Evolutionary conservation across 1,284 basidiomycete species (phyloP).

Genomic region (Baeospora myosura): DNA sequence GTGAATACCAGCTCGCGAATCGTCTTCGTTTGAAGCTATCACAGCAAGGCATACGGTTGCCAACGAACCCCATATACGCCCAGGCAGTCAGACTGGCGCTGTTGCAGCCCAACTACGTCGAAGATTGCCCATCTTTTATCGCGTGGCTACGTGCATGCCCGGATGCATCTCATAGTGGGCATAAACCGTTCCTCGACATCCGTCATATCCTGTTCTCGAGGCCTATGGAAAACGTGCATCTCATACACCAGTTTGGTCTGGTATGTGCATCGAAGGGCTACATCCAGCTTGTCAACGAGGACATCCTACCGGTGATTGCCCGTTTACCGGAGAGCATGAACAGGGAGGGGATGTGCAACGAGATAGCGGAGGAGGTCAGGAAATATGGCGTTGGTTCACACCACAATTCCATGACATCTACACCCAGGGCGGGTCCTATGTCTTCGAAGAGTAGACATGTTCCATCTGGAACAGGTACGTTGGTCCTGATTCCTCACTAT

Average conservation of each 20-base stretch:
- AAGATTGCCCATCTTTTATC: not conserved
- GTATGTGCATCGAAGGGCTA: constrained; percentile 8
- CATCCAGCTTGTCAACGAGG: constrained; percentile 1
- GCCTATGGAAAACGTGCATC: not conserved
- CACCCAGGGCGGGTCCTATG: too few relatives aligned
- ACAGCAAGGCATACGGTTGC: not conserved
- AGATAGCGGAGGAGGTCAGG: too few relatives aligned
- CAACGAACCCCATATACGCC: not conserved
- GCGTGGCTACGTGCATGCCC: constrained; percentile 36
- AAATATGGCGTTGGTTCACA: too few relatives aligned
- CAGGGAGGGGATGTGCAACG: too few relatives aligned
- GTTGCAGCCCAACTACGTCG: not conserved
- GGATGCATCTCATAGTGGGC: constrained; percentile 17
- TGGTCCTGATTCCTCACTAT: too few relatives aligned
- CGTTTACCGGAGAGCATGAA: too few relatives aligned
- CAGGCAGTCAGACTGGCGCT: not conserved
- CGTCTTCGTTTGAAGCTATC: not conserved
- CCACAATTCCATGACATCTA: too few relatives aligned
- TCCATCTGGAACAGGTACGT: too few relatives aligned
- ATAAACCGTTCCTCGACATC: constrained; percentile 1
- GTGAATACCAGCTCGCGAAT: not conserved
- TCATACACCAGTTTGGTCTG: constrained; percentile 7
- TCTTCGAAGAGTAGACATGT: too few relatives aligned
- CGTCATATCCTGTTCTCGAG: constrained; percentile 1
- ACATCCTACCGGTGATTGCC: not conserved